Percentiles rank a stretch among this genome's conserved stretches.
Evolutionary conservation across 352 stramenopile genomes (phyloP).

Genomic region (Globisporangium uncinulatum): DNA sequence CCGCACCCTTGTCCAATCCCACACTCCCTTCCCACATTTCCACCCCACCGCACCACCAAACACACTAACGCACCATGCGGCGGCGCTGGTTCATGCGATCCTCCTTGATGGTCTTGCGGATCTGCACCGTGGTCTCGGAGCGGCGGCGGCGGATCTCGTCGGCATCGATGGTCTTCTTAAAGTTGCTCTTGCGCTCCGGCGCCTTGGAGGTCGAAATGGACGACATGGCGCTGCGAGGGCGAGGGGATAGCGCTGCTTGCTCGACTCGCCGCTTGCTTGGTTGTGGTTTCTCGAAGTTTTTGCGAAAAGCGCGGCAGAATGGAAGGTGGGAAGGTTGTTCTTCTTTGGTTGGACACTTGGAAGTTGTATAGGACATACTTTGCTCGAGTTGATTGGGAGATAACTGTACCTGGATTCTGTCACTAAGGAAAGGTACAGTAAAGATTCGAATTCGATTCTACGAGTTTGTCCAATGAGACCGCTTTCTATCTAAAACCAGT

Average conservation of each 20-base stretch:
- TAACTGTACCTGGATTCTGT: no score
- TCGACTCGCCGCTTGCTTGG: background rate
- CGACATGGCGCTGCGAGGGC: conserved; percentile 33
- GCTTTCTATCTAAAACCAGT: no score
- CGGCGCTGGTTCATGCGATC: conserved; percentile 82
- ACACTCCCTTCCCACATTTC: no score
- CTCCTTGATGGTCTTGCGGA: conserved; percentile 84
- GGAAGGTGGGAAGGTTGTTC: no score
- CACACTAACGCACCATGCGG: conserved; percentile 42
- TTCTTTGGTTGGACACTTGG: no score
- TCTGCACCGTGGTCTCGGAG: conserved; percentile 81
- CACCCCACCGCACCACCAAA: background rate
- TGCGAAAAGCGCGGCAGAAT: no score
- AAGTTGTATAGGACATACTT: no score
- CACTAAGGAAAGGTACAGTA: no score
- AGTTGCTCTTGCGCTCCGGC: conserved; percentile 76
- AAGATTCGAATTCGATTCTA: no score
- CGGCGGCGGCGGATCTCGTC: conserved; percentile 68
- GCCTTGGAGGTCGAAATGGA: conserved; percentile 64
- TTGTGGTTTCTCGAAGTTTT: background rate
- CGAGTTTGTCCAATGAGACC: no score
- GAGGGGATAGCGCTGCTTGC: background rate
- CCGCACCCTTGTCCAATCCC: no score
- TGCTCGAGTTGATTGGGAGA: no score
- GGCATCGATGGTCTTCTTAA: conserved; percentile 87